Conservation (phyloP, 2,329 filamentous ascomycete genomes). For the Penicillium sp. region DNA sequence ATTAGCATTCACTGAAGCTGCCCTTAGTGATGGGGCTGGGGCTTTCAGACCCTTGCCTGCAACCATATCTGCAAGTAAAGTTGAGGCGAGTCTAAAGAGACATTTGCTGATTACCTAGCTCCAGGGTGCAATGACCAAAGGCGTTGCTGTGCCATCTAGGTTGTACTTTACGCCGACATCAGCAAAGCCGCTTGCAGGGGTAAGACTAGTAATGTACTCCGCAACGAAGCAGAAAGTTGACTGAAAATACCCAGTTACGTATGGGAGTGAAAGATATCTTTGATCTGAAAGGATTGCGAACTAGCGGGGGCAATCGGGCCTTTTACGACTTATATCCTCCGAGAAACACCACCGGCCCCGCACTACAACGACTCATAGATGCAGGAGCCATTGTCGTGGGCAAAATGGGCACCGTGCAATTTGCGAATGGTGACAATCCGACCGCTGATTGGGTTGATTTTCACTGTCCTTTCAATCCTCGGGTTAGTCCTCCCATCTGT, state of each 20-base stretch:
- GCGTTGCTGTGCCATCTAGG: constrained; percentile 58
- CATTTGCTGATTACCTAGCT: neutral
- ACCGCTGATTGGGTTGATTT: constrained; percentile 38
- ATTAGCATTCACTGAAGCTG: constrained; percentile 52
- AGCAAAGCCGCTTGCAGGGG: constrained; percentile 59
- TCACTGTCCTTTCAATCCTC: constrained; percentile 40
- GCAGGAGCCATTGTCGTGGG: constrained; percentile 54
- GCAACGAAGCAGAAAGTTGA: neutral
- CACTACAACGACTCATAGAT: constrained; percentile 57
- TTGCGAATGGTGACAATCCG: constrained; percentile 34
- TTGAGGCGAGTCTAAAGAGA: neutral
- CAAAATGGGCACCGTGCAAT: constrained; percentile 36
- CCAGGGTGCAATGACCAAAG: constrained; percentile 33
- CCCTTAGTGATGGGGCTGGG: constrained; percentile 30
- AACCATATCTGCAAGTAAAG: constrained; percentile 8
- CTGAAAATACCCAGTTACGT: constrained; percentile 31
- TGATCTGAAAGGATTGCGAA: constrained; percentile 57
- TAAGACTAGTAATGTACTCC: constrained; percentile 24
- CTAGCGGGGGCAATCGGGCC: constrained; percentile 57
- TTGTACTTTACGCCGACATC: constrained; percentile 57
- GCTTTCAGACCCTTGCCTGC: constrained; percentile 19
- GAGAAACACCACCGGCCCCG: constrained; percentile 48
- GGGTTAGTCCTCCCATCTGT: constrained; percentile 10
- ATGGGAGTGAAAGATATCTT: constrained; percentile 65
- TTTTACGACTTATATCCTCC: constrained; percentile 56